Conservation (phyloP, 805 yeast species). For the Starmerella apicola region DNA sequence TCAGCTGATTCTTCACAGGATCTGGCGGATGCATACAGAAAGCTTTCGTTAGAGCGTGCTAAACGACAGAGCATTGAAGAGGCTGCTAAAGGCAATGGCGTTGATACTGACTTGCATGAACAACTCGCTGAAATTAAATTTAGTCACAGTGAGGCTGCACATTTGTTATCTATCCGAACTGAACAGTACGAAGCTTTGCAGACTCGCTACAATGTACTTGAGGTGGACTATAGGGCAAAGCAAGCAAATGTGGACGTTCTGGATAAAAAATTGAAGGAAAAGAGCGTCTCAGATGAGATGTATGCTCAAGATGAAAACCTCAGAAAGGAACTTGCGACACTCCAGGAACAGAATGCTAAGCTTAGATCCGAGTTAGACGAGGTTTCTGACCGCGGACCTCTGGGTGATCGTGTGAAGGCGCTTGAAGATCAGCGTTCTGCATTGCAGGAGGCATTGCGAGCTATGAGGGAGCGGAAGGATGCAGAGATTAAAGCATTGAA, state of each 20-base stretch:
- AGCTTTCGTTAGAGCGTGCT: conserved; percentile 27
- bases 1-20: conserved; percentile 10
- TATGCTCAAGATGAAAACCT: conserved; percentile 21
- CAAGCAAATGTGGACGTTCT: conserved; percentile 6
- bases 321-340: conserved; percentile 24
- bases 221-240: conserved; percentile 6
- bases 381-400: conserved; percentile 24
- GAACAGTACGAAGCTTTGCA: conserved; percentile 23
- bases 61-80: conserved; percentile 23
- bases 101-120: conserved; percentile 7
- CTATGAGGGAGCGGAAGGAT: conserved; percentile 30
- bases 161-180: conserved; percentile 22
- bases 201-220: conserved; percentile 20
- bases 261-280: conserved; percentile 8
- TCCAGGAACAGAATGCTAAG: conserved; percentile 26
- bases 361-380: conserved; percentile 25
- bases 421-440: conserved; percentile 30
- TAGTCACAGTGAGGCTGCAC: conserved; percentile 25
- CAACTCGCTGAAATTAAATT: conserved; percentile 22
- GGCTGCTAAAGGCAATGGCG: conserved; percentile 5
- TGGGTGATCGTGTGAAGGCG: conserved; percentile 27
- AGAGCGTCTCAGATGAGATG: conserved; percentile 17
- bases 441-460: conserved; percentile 30
- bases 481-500: conserved; percentile 26
- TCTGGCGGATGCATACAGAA: conserved; percentile 22